Percentiles rank a stretch among this genome's conserved stretches.
Conservation (phyloP, 192 early-diverging fungal species). For the Chytriomyces sp. region DNA sequence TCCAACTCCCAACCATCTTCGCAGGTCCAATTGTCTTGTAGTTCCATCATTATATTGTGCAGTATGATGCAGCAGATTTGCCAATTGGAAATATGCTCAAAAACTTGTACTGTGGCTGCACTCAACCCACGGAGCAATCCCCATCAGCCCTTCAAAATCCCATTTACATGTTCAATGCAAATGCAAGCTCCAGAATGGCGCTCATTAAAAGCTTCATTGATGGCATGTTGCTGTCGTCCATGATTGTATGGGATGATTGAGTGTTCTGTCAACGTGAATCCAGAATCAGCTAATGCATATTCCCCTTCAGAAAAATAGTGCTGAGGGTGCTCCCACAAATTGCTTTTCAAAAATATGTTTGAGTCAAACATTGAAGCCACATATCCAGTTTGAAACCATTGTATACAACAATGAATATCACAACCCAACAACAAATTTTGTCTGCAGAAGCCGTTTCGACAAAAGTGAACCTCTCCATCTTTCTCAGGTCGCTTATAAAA, state of each 20-base stretch:
- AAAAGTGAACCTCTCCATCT: constrained; percentile 26
- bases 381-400: constrained; percentile 13
- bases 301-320: background rate
- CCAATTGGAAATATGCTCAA: constrained; percentile 5
- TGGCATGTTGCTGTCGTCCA: background rate
- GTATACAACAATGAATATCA: constrained; percentile 6
- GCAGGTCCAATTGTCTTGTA: background rate
- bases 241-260: constrained; percentile 8
- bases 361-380: constrained; percentile 27
- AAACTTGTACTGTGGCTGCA: background rate
- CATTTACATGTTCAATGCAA: constrained; percentile 21
- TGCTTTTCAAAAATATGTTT: constrained; percentile 2
- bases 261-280: background rate
- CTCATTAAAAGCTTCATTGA: constrained; percentile 19
- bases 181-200: background rate
- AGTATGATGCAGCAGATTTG: constrained; percentile 8
- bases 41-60: constrained; percentile 15
- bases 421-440: constrained; percentile 13
- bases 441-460: constrained; percentile 18
- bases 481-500: background rate
- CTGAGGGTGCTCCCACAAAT: background rate
- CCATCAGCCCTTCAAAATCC: constrained; percentile 27
- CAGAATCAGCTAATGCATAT: constrained; percentile 15
- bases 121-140: background rate
- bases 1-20: background rate